Percentiles rank a stretch among this genome's conserved stretches.
Evolutionary conservation across 495 filamentous ascomycete genomes (phyloP).

Genomic region (Pseudomonodictys pantanalensis): DNA sequence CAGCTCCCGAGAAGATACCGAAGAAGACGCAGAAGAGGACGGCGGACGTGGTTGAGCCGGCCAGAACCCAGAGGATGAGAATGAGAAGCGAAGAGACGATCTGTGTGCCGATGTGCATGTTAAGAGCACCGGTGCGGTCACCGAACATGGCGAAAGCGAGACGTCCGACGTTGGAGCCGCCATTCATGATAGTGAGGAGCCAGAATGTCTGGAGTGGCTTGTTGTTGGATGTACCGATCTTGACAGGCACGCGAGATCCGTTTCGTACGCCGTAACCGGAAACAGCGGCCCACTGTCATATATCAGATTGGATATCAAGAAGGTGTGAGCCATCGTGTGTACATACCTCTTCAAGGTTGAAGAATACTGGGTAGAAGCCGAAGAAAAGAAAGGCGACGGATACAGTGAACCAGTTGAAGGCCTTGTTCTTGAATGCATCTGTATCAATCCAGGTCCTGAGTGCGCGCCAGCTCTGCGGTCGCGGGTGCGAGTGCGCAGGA

Average conservation of each 20-base stretch:
- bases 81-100: slow-evolving; percentile 38
- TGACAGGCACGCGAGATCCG: neutral
- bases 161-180: slow-evolving; percentile 41
- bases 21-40: slow-evolving; percentile 46
- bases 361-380: slow-evolving; percentile 48
- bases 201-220: slow-evolving; percentile 44
- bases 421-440: slow-evolving; percentile 37
- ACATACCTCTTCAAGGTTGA: slow-evolving; percentile 45
- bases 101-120: slow-evolving; percentile 41
- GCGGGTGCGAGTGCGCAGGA: slow-evolving; percentile 30
- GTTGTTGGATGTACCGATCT: slow-evolving; percentile 3
- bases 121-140: slow-evolving; percentile 38
- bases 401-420: slow-evolving; percentile 40
- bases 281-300: slow-evolving; percentile 41
- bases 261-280: slow-evolving; percentile 39
- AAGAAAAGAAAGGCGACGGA: slow-evolving; percentile 43
- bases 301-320: neutral
- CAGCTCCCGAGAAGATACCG: slow-evolving; percentile 42
- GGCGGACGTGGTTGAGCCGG: slow-evolving; percentile 28
- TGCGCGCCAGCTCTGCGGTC: slow-evolving; percentile 25
- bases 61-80: slow-evolving; percentile 41
- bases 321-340: neutral
- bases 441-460: slow-evolving; percentile 39
- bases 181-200: slow-evolving; percentile 48
- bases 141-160: slow-evolving; percentile 34